Conservation (phyloP, 345 rosid species). For the Pistacia vera region DNA sequence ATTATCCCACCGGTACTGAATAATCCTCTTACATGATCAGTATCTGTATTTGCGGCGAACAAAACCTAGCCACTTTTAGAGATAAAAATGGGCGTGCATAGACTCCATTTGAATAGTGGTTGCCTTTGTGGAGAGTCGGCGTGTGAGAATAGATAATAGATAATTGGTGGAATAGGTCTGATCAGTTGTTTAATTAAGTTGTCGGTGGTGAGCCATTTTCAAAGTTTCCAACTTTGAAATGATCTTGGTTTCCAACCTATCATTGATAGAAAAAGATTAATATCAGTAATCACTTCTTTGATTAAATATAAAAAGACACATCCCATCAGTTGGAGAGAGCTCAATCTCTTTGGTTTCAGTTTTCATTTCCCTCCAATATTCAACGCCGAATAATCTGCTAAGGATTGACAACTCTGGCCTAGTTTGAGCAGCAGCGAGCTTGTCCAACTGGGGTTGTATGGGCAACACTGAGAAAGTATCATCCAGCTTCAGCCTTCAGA, state of each 20-base stretch:
- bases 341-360: neutral
- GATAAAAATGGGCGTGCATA: too few species aligned
- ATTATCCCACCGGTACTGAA: too few species aligned
- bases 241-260: slow-evolving; percentile 1
- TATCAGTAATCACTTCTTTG: neutral
- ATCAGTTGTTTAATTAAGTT: slow-evolving; percentile 19
- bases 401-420: neutral
- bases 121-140: neutral
- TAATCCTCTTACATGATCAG: too few species aligned
- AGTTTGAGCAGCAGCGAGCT: neutral
- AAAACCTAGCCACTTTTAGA: too few species aligned
- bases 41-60: too few species aligned
- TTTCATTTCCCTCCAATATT: neutral
- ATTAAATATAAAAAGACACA: neutral
- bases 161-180: neutral
- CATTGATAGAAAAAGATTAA: neutral
- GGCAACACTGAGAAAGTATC: neutral
- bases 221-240: slow-evolving; percentile 15
- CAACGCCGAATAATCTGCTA: too few species aligned
- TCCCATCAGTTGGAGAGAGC: neutral
- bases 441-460: neutral
- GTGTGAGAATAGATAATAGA: neutral
- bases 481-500: neutral
- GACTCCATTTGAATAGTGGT: neutral
- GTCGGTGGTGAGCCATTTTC: slow-evolving; percentile 2